Base-by-base conservation (phyloP, 2,329 filamentous ascomycete genomes). In the Cytospora leucostoma region DNA sequence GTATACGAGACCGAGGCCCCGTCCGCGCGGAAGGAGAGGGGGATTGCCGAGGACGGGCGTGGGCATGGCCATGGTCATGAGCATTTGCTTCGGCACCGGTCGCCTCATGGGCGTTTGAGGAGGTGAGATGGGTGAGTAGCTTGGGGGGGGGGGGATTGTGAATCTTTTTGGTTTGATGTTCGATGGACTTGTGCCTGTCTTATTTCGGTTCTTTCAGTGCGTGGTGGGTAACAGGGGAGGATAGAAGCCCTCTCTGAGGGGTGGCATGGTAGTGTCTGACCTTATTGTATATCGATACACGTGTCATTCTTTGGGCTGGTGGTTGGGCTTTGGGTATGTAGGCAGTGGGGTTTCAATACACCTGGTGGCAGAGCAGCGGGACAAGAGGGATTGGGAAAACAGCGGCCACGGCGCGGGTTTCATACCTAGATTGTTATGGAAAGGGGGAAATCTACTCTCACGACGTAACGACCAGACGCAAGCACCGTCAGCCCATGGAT, bases 1-100 rank as follows among this genome's bases (percentile, higher is more conserved):
- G 69, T 72, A 38, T 71, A 82, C 2, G 66, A 64, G 21, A 65
- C 70, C 8, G 67, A 68, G 27, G 64, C 65, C n/a, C 60, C 65
- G 7, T 59, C 63, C 13, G 61, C 64, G 44, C 19, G 52, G 32
- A 44, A 51, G 44, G 44, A 21, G 15, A 47, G 44, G 40, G 50
- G 56, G 51, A 37, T 34, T 4, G 51, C 15, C 1, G 56, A 34
- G 8, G 54, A 44, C 17, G 40, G 15, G 3, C 61, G 59, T 7
- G 61, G 27, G 8, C 49, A 62, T 8, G 47, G 35, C 8, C 61
- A 63, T 21, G 61, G 56, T 6, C 70, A 77, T 75, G 56, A 78
- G 76, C 50, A 62, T 53, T n/a, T 72, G 38, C 38, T 55, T 8
- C 40, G 61, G 37, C 56, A 59, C 37, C 61, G 38, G n/a, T 59